Conservation (phyloP, 495 filamentous ascomycete species). For the Coniosporium apollinis region DNA sequence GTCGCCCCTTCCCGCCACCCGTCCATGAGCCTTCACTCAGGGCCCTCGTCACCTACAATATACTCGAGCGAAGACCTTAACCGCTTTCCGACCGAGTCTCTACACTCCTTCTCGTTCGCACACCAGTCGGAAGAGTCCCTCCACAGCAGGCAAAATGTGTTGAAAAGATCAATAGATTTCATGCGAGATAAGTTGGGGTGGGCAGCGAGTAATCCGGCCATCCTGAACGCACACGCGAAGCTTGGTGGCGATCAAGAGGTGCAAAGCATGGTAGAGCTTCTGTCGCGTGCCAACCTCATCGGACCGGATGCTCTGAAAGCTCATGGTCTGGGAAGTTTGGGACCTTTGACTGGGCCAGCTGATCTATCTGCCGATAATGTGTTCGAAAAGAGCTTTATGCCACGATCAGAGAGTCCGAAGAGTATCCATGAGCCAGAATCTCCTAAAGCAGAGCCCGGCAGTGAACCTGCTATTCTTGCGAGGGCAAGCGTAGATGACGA, state of each 20-base stretch:
- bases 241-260: conserved; percentile 69
- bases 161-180: conserved; percentile 92
- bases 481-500: too few species aligned
- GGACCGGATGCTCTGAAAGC: conserved; percentile 31
- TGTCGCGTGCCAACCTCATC: conserved; percentile 61
- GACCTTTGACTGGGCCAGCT: conserved; percentile 64
- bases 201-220: conserved; percentile 43
- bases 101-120: conserved; percentile 97
- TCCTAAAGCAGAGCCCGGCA: conserved; percentile 16
- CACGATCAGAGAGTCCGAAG: conserved; percentile 33
- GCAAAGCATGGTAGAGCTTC: conserved; percentile 78
- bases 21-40: conserved; percentile 35
- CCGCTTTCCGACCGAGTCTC: conserved; percentile 83
- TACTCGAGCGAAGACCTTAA: conserved; percentile 74
- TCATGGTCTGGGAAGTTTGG: conserved; percentile 29
- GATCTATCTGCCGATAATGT: conserved; percentile 50
- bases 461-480: too few species aligned
- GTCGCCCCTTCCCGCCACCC: conserved; percentile 32
- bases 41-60: conserved; percentile 45
- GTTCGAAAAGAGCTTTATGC: conserved; percentile 58
- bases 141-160: conserved; percentile 76
- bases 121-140: conserved; percentile 86
- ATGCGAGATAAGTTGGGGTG: conserved; percentile 90
- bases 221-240: conserved; percentile 68
- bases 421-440: conserved; percentile 24